Percentiles rank a stretch among this genome's conserved stretches.
phyloP scores from a whole-genome alignment of 1,284 basidiomycete genomes.

The Apiotrichum brassicae region DNA sequence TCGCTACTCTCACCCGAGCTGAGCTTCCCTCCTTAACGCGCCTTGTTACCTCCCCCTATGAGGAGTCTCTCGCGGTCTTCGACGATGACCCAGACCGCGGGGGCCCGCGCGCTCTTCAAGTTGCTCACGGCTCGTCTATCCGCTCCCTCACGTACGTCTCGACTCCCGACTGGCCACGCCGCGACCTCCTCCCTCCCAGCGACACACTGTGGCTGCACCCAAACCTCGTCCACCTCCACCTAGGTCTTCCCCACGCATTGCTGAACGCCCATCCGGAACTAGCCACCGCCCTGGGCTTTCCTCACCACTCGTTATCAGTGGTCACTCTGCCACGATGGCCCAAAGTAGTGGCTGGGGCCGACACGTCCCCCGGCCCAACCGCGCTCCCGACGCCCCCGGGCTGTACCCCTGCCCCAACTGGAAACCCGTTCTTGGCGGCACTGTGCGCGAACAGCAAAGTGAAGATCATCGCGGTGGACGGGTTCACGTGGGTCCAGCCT shows the following conservation, averaged over 20 bases:
- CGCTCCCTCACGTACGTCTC: conserved; percentile 55
- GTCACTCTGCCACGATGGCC: conserved; percentile 58
- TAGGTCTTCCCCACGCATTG: conserved; percentile 32
- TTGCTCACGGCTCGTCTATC: conserved; percentile 57
- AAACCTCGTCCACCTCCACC: conserved; percentile 37
- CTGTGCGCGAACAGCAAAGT: conserved; percentile 4
- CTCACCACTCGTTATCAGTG: conserved; percentile 54
- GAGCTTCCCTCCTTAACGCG: conserved; percentile 61
- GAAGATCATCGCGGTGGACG: conserved; percentile 29
- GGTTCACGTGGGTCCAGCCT: conserved; percentile 38
- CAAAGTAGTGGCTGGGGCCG: conserved; percentile 7
- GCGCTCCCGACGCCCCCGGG: background rate
- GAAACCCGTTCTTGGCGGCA: conserved; percentile 17
- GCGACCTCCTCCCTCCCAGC: conserved; percentile 59
- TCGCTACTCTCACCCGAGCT: conserved; percentile 57
- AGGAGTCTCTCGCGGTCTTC: background rate
- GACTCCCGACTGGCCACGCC: conserved; percentile 60
- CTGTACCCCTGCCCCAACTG: background rate
- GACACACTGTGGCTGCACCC: conserved; percentile 28
- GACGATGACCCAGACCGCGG: conserved; percentile 15
- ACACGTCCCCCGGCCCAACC: background rate
- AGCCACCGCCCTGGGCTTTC: background rate
- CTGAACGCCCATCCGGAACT: conserved; percentile 19
- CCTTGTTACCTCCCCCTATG: conserved; percentile 56
- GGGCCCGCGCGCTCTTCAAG: conserved; percentile 59